These are phyloP conservation scores for Fonsecaea pugnacius DNA, from an alignment of 2,329 filamentous ascomycete genomes.

Conservation along the genomic window DNA sequence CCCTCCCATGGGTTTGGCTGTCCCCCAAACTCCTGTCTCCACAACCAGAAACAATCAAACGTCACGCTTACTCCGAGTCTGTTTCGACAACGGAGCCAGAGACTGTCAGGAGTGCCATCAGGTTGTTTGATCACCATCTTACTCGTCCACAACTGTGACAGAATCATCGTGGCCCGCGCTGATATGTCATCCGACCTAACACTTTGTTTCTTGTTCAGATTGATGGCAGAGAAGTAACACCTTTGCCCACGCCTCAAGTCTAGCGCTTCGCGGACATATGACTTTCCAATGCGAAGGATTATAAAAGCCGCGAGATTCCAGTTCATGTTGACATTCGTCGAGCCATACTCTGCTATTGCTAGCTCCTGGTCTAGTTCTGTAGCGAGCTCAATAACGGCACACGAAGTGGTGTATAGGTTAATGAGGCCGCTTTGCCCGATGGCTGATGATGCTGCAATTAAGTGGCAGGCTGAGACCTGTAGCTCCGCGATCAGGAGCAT, in stretches of 20 bases:
- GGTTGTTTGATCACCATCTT: constrained; percentile 21
- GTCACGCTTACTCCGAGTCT: constrained; percentile 25
- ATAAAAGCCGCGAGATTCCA: constrained; percentile 22
- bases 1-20: constrained; percentile 24
- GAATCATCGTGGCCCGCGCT: constrained; percentile 23
- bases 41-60: constrained; percentile 30
- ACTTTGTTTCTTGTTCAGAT: constrained; percentile 25
- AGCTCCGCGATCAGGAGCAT: constrained; percentile 12
- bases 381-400: constrained; percentile 17
- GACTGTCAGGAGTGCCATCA: constrained; percentile 23
- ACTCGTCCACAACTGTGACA: constrained; percentile 30
- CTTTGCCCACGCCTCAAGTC: constrained; percentile 22
- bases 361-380: constrained; percentile 19
- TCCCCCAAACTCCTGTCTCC: constrained; percentile 27
- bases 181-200: constrained; percentile 25
- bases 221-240: constrained; percentile 27
- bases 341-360: constrained; percentile 15
- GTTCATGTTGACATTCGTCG: constrained; percentile 9
- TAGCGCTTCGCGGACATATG: constrained; percentile 11
- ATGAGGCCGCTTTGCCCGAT: constrained; percentile 12
- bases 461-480: constrained; percentile 21
- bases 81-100: constrained; percentile 25
- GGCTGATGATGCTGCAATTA: constrained; percentile 11
- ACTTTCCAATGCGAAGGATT: constrained; percentile 24
- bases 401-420: constrained; percentile 10